phyloP scores from a whole-genome alignment of 116 monocot species.

The Posidonia oceanica region DNA sequence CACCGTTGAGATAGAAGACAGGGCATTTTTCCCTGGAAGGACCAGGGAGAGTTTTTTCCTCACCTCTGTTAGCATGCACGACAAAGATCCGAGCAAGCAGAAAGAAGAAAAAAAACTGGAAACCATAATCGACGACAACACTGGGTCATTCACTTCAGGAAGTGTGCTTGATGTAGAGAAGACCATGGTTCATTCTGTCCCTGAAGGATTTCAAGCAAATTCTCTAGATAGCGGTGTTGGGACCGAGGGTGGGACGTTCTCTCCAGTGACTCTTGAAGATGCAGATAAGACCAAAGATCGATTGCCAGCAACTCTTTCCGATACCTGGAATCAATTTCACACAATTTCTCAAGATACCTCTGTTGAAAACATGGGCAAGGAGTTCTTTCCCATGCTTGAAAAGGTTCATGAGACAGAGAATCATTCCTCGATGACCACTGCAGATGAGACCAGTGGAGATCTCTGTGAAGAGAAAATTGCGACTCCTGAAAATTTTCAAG shows the following conservation, averaged over 20 bases:
- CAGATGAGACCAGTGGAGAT: neutral
- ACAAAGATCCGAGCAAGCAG: neutral
- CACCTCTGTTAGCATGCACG: neutral
- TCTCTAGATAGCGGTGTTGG: neutral
- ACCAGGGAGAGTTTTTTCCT: neutral
- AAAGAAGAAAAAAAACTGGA: neutral
- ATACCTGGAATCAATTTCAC: conserved; percentile 1
- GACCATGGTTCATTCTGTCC: no score
- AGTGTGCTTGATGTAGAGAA: no score
- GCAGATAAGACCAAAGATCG: neutral
- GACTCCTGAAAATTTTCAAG: neutral
- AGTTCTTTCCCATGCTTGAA: neutral
- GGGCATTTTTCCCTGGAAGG: neutral
- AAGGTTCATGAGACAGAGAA: neutral
- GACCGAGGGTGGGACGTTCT: neutral
- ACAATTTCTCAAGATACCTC: neutral
- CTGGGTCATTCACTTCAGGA: no score
- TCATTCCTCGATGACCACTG: neutral
- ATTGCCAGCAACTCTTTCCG: neutral
- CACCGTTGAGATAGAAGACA: neutral
- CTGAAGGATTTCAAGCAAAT: no score
- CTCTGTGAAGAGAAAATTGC: neutral
- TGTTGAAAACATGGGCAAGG: neutral
- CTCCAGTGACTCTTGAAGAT: neutral
- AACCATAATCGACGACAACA: neutral